Evolutionary conservation across 75 land plant species (phyloP), one percentile per base, ranked within the genome.

Genomic region (Cunninghamia lanceolata): DNA sequence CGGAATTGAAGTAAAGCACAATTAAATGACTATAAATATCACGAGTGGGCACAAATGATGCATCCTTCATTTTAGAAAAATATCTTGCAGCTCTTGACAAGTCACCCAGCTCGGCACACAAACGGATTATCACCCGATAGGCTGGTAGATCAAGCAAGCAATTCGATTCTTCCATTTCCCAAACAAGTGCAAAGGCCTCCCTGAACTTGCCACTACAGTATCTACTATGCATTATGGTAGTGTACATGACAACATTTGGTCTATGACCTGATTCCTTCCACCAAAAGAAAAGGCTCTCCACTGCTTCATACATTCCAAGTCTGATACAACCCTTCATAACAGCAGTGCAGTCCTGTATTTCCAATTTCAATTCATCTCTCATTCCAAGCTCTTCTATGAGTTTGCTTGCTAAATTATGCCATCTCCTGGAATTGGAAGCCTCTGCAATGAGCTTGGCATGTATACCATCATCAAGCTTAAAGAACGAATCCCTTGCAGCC

Each of bases 241-340:
- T 92, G 86, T 93, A 96, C 96, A 95, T 93, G 15, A 95, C 98
- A 80, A 96, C 82, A 82, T 88, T 92, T 2, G 92, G 94, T 30
- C 79, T 52, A 9, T 86, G 82, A 35, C 89, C 92, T 19, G 90
- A 89, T 40, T 90, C 86, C 54, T 46, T 86, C 74, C 82, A 95
- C 92, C 93, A 94, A 35, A 81, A 80, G 85, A 88, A 96, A 5
- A 96, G 88, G 42, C 89, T 88, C 89, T 96, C 96, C 36, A 93
- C 93, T 36, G 88, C 85, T 28, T 92, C 94, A 76, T 83, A 90
- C 83, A 90, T 90, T 15, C 90, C 92, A 15, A 94, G 89, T 82
- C 84, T 92, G 17, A 88, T 87, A 53, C 95, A 93, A 1, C 90
- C 91, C 82, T 96, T 91, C 96, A 96, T 95, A 16, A 96, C 83